Conservation (phyloP, 495 filamentous ascomycete genomes). For the Friedmanniomyces endolithicus region DNA sequence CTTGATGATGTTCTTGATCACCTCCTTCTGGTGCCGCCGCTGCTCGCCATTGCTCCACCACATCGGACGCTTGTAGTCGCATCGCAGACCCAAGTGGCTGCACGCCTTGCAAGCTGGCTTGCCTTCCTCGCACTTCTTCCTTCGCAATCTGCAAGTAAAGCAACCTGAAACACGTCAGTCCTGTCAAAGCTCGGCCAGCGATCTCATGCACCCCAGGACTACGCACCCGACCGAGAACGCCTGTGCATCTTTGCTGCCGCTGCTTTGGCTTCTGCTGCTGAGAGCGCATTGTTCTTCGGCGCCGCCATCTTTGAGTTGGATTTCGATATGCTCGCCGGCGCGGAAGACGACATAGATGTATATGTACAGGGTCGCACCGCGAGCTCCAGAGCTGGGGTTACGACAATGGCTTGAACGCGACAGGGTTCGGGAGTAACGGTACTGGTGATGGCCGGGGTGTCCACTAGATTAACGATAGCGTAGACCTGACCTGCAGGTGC, state of each 20-base stretch:
- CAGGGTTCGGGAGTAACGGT: conserved; percentile 19
- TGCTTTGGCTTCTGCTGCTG: conserved; percentile 37
- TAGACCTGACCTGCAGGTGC: conserved; percentile 29
- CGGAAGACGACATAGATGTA: conserved; percentile 21
- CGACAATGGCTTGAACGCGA: conserved; percentile 11
- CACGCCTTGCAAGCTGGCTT: conserved; percentile 78
- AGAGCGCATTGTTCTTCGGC: conserved; percentile 20
- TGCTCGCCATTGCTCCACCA: conserved; percentile 94
- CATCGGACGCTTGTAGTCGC: conserved; percentile 90
- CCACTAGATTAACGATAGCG: conserved; percentile 33
- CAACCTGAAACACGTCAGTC: conserved; percentile 50
- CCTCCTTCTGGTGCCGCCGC: conserved; percentile 76
- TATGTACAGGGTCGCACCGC: conserved; percentile 13
- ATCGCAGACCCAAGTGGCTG: conserved; percentile 70
- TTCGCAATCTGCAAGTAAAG: conserved; percentile 86
- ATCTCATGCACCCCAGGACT: conserved; percentile 14
- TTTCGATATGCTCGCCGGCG: conserved; percentile 19
- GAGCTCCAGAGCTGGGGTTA: conserved; percentile 12
- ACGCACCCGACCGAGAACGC: conserved; percentile 82
- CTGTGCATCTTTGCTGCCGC: conserved; percentile 73
- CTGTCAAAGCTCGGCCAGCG: conserved; percentile 21
- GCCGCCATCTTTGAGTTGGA: conserved; percentile 33
- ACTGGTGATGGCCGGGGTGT: conserved; percentile 19
- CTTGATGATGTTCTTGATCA: conserved; percentile 95
- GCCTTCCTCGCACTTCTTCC: conserved; percentile 97